Evolutionary conservation across 257 asterid genomes (phyloP), one percentile per base, ranked within the genome.

Genomic region (Solanum rostratum): DNA sequence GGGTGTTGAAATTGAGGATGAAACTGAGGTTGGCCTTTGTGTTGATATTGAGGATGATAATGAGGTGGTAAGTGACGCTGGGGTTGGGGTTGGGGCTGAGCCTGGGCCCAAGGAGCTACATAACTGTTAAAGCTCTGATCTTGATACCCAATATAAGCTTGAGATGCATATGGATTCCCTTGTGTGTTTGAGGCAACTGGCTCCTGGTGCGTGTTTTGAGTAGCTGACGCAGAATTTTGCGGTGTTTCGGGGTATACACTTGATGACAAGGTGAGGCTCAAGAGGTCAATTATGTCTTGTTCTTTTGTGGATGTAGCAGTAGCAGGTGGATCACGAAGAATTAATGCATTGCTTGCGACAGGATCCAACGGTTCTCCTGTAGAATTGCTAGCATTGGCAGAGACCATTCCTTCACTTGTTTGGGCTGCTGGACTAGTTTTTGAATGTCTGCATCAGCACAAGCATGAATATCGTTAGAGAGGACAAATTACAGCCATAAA

Each of bases 41-140:
- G 81, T 14, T 87, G 82, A 39, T 73, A 87, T 33, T 85, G 89
- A 16, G 41, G 86, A 24, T 63, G 89, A 46, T 81, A 53, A 68
- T 86, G 91, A 30, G 87, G 78, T 20, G 85, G 84, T 18, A 11
- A 41, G 16, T 86, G 89, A 7, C 65, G 76, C 30, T 52, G 84
- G 30, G 79, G 20, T 20, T 83, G 88, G 66, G 86, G 4, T 53
- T 74, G 84, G n/a, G 39, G 39, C 4, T 33, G 39, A 1, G 80
- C 73, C 41, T 19, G 81, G 39, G 98, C 98, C 99, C 99, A 97
- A 5, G 99, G 98, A 88, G 98, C 97, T 79, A 93, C 86, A 60
- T 97, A 95, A 59, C 84, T 87, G 90, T 89, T 91, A 88, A 86
- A 89, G 55, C 88, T 83, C 55, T 86, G 86, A 41, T 85, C 89